phyloP scores from a whole-genome alignment of 1,284 basidiomycete species.

The Tilletia indica region DNA sequence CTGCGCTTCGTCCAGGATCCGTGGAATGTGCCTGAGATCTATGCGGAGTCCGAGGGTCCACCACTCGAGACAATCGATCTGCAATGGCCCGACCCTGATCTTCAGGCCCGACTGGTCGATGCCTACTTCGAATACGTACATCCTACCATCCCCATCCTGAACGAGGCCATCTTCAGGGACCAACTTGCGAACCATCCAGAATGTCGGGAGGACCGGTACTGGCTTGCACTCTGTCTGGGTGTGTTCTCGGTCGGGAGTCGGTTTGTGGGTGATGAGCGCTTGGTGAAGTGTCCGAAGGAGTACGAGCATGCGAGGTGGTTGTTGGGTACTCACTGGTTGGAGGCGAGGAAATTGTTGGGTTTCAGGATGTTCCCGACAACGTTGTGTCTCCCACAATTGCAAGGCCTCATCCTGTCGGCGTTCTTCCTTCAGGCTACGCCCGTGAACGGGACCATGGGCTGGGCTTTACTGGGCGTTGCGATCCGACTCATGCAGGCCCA shows the following conservation, averaged over 20 bases:
- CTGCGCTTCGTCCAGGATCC: neutral
- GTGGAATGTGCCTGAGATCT: neutral
- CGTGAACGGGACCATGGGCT: conserved; percentile 31
- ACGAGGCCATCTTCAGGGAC: conserved; percentile 36
- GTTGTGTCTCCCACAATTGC: conserved; percentile 14
- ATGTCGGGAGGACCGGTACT: conserved; percentile 33
- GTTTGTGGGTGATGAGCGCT: conserved; percentile 31
- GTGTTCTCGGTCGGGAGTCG: conserved; percentile 40
- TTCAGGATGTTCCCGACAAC: conserved; percentile 15
- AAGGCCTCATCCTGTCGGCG: conserved; percentile 20
- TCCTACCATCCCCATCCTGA: conserved; percentile 33
- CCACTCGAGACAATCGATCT: conserved; percentile 16
- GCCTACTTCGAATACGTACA: conserved; percentile 37
- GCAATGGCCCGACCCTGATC: conserved; percentile 38
- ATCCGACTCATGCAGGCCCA: conserved; percentile 38
- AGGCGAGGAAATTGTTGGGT: conserved; percentile 26
- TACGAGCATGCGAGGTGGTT: conserved; percentile 20
- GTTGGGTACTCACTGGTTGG: conserved; percentile 33
- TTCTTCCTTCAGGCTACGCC: conserved; percentile 28
- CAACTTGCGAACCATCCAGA: conserved; percentile 29
- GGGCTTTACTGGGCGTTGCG: conserved; percentile 36
- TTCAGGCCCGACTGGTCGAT: conserved; percentile 34
- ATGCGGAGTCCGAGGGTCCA: conserved; percentile 1
- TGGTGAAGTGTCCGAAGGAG: conserved; percentile 23
- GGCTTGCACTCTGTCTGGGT: conserved; percentile 30